phyloP scores from a whole-genome alignment of 1,284 basidiomycete genomes.

The Rhodotorula glutinis region DNA sequence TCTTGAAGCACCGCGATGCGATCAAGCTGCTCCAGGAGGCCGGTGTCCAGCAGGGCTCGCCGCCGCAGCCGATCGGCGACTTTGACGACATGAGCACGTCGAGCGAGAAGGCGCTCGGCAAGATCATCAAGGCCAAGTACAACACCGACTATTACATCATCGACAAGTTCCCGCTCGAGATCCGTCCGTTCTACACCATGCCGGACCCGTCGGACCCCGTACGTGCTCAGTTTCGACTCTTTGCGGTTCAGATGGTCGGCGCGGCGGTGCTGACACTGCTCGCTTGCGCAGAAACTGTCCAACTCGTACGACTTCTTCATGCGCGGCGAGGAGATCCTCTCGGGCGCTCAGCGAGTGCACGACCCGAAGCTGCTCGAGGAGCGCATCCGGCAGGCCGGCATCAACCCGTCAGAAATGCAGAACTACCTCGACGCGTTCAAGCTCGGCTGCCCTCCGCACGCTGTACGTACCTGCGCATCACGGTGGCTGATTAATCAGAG shows the following conservation, averaged over 20 bases:
- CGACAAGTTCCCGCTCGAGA: constrained; percentile 89
- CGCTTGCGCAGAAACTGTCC: constrained; percentile 65
- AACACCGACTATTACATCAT: constrained; percentile 97
- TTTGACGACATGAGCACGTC: constrained; percentile 85
- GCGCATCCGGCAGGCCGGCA: constrained; percentile 41
- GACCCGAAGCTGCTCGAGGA: constrained; percentile 72
- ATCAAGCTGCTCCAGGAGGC: constrained; percentile 61
- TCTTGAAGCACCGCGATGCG: constrained; percentile 79
- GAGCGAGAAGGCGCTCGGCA: constrained; percentile 87
- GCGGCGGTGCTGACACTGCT: background rate
- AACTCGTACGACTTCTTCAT: constrained; percentile 99
- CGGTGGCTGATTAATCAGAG: no score
- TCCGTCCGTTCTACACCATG: constrained; percentile 99
- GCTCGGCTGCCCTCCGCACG: constrained; percentile 81
- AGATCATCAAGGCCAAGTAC: constrained; percentile 84
- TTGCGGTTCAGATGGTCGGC: no score
- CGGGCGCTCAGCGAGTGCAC: constrained; percentile 86
- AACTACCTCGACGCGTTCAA: constrained; percentile 90
- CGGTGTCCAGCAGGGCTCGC: constrained; percentile 45
- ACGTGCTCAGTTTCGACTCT: constrained; percentile 45
- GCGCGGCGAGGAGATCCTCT: constrained; percentile 97
- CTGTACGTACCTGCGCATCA: constrained; percentile 41
- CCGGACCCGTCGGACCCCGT: constrained; percentile 84
- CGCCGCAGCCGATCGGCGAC: constrained; percentile 46
- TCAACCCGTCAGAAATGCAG: constrained; percentile 59